Base-by-base conservation (phyloP, 2,329 filamentous ascomycete species). In the Penicillium verrucosum region DNA sequence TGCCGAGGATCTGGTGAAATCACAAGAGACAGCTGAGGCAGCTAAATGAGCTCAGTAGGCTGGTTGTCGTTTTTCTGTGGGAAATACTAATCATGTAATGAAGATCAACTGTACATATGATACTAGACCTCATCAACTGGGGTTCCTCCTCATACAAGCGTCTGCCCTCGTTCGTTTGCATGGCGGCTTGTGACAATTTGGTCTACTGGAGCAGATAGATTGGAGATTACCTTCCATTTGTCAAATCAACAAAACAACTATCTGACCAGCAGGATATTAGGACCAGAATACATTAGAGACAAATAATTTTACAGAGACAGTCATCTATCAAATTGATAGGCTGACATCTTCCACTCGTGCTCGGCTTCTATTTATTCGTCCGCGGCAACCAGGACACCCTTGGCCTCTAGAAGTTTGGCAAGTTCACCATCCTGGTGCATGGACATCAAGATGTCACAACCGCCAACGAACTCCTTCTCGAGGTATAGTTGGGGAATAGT, bases 401-500 rank as follows among this genome's bases (percentile, higher is more conserved):
- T 96, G 76, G 96, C 89, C 72, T 96, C 90, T 48, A 99, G 81
- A 73, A 97, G 76, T 81, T 95, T 95, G 9, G 92, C 90, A 68
- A 99, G 78, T 65, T 95, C 92, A 29, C 94, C 94, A 70, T 90
- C 95, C 78, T 97, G 90, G 79, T 97, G 93, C 94, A 99, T 97
- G 2, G 88, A 89, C 73, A 97, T 88, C 67, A 99, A 76, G 63
- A 99, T 99, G 75, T 99, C 94, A 73, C 92, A 97, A n/a, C 94
- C 94, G 54, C 94, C 94, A 45, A 99, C 82, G 73, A 99, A 99
- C 74, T 99, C 93, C 78, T 93, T 93, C 61, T 95, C 86, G 50
- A 99, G 82, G 77, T 97, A 99, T 18, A 99, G 82, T 76, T 99
- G 94, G 7, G 94, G 94, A 73, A 99, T 97, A 21, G 94, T 99